Conservation (phyloP, 1,284 basidiomycete genomes). For the Leccinum pseudoinsigne region DNA sequence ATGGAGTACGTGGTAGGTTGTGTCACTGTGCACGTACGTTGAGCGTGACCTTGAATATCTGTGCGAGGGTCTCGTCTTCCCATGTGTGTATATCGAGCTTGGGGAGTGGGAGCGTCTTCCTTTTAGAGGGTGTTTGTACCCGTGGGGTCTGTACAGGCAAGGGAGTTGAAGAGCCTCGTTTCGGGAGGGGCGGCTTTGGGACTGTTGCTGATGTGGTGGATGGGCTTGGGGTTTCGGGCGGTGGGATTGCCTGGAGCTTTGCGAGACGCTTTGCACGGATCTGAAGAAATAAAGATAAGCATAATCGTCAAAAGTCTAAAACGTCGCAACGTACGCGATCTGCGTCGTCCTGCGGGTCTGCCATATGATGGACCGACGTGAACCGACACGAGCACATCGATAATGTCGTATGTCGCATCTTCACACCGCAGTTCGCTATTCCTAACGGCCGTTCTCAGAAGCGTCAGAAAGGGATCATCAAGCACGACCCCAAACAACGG, state of each 20-base stretch:
- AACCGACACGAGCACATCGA: no score
- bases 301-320: background rate
- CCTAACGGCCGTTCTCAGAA: no score
- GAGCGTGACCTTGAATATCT: conserved; percentile 79
- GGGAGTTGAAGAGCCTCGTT: conserved; percentile 31
- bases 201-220: conserved; percentile 16
- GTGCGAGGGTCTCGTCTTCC: conserved; percentile 71
- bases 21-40: conserved; percentile 49
- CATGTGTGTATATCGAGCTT: conserved; percentile 64
- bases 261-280: conserved; percentile 88
- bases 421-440: no score
- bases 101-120: conserved; percentile 40
- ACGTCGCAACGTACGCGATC: conserved; percentile 55
- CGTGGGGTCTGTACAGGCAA: conserved; percentile 12
- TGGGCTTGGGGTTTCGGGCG: conserved; percentile 24
- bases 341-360: conserved; percentile 68
- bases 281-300: conserved; percentile 39
- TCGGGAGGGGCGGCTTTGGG: conserved; percentile 28
- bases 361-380: conserved; percentile 37
- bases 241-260: conserved; percentile 55
- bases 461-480: no score
- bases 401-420: no score
- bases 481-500: no score
- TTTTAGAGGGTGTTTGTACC: conserved; percentile 40
- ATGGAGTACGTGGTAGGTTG: background rate